Percentiles rank a stretch among this genome's conserved stretches.
phyloP scores from a whole-genome alignment of 2,329 filamentous ascomycete species.

The Nannizzia gypsea region DNA sequence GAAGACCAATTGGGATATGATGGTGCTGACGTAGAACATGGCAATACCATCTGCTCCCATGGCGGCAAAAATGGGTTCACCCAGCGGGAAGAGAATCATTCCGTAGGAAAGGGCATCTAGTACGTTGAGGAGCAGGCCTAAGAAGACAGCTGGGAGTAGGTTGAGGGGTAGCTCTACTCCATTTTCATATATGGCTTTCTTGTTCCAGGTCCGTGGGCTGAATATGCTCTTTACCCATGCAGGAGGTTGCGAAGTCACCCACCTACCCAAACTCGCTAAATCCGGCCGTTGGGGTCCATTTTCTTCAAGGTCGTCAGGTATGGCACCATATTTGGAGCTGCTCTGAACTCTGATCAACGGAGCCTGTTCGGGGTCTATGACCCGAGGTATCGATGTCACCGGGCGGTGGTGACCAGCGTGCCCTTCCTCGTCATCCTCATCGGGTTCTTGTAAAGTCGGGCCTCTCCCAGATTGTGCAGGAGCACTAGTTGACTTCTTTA shows the following conservation, averaged over 20 bases:
- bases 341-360: constrained; percentile 23
- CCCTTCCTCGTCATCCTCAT: constrained; percentile 9
- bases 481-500: constrained; percentile 10
- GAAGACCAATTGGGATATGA: constrained; percentile 82
- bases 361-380: constrained; percentile 27
- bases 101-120: constrained; percentile 91
- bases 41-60: constrained; percentile 90
- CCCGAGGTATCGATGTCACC: constrained; percentile 14
- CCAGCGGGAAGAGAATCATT: constrained; percentile 90
- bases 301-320: constrained; percentile 5
- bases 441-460: background rate
- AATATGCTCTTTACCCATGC: constrained; percentile 27
- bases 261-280: background rate
- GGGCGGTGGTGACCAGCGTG: constrained; percentile 7
- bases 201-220: constrained; percentile 63
- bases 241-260: background rate
- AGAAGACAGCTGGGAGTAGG: constrained; percentile 71
- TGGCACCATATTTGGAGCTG: constrained; percentile 24
- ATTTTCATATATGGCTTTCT: constrained; percentile 50
- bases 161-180: constrained; percentile 55
- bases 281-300: background rate
- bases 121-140: constrained; percentile 82
- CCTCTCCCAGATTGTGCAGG: background rate
- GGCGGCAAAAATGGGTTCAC: constrained; percentile 69
- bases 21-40: constrained; percentile 97